Evolutionary conservation across 2,329 filamentous ascomycete genomes (phyloP), one percentile per base, ranked within the genome.

Genomic region (Fusarium cyanostomum): DNA sequence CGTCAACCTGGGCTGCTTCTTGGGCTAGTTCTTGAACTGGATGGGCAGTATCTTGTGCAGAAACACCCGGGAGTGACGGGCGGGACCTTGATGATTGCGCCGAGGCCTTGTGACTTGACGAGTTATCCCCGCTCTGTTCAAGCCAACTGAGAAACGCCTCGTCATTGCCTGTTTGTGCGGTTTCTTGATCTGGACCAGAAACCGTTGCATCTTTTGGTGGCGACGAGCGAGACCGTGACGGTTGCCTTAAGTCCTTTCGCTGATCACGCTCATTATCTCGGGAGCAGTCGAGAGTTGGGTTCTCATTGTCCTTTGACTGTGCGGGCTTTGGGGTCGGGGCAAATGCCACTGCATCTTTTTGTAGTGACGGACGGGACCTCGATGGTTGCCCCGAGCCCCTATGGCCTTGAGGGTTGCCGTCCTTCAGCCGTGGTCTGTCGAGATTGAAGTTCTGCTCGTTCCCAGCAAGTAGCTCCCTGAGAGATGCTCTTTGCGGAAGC

Each of bases 121-220:
- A 21, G n/a, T 16, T 3, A 8, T 11, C 21, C 24, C 66, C 62
- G n/a, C 41, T 45, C 33, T 45, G 37, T 37, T 43, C 35, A 51
- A 66, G 18, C 62, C 62, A 65, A 8, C 12, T 51, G 39, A 59
- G 41, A 28, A 65, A 65, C 38, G 62, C 62, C 6, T 66, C 45
- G 1, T 66, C 45, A 4, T 59, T 18, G 12, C 30, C 37, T 2
- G 15, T 9, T 11, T 50, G 42, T 16, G 31, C 15, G 10, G 21
- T 8, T 8, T 49, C 35, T 55, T 10, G 18, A 5, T 33, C 28
- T 33, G 30, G 39, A 10, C n/a, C 5, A n/a, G 13, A 13, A n/a
- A 3, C 45, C n/a, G 35, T 41, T 16, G 24, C 11, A 18, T 15
- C 13, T 44, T 55, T 34, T 7, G 18, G 15, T 11, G 12, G 30